phyloP scores from a whole-genome alignment of 345 rosid species.

The Populus ilicifolia region DNA sequence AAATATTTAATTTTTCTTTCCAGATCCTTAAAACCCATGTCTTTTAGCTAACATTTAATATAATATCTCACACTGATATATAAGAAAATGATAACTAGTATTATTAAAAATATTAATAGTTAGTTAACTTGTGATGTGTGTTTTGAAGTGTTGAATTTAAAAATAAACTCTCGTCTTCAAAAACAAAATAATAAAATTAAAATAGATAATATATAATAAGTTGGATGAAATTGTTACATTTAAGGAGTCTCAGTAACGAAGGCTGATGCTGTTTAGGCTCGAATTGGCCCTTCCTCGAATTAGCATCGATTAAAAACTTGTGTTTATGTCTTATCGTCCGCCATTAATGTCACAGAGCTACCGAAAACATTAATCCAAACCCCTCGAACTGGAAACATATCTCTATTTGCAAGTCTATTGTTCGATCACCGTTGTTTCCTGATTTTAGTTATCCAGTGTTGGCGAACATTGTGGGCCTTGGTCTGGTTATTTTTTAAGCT shows the following conservation, averaged over 20 bases:
- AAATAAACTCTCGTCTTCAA: too few relatives aligned
- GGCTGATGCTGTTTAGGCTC: neutral
- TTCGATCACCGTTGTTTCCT: neutral
- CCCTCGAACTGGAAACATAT: neutral
- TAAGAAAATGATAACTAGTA: too few relatives aligned
- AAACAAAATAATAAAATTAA: too few relatives aligned
- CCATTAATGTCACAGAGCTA: conserved; percentile 10
- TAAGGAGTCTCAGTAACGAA: neutral
- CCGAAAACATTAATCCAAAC: neutral
- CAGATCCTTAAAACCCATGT: too few relatives aligned
- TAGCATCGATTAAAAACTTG: neutral
- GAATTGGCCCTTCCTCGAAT: neutral
- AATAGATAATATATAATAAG: too few relatives aligned
- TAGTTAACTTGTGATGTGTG: too few relatives aligned
- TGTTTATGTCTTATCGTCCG: conserved; percentile 8
- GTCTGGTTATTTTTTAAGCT: neutral
- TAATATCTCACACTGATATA: too few relatives aligned
- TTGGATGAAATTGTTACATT: neutral
- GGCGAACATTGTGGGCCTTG: neutral
- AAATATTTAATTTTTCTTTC: too few relatives aligned
- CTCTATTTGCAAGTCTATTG: neutral
- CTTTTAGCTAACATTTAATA: conserved; percentile 5
- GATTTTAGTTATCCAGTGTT: neutral
- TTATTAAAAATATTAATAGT: too few relatives aligned
- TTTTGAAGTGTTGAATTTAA: too few relatives aligned